Evolutionary conservation across 305 asterid genomes (phyloP).

Genomic region (Fraxinus greggii): DNA sequence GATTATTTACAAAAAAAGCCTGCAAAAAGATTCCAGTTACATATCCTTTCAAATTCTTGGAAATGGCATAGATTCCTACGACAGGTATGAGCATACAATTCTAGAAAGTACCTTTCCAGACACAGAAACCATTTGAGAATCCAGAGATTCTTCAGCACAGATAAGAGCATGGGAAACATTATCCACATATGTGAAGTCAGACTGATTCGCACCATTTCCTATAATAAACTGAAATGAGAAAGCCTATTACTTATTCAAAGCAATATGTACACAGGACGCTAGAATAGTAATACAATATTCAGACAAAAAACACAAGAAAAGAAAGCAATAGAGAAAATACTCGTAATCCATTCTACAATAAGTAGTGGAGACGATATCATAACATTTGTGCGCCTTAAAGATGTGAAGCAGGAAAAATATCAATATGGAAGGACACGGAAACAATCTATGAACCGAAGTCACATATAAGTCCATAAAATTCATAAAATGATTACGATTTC

Average conservation of each 20-base stretch:
- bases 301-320: conserved; percentile 15
- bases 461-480: conserved; percentile 18
- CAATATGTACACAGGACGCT: conserved; percentile 25
- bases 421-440: conserved; percentile 13
- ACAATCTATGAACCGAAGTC: conserved; percentile 16
- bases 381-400: background rate
- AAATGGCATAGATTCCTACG: conserved; percentile 11
- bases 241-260: conserved; percentile 75
- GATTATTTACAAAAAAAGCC: conserved; percentile 78
- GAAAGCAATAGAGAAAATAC: conserved; percentile 6
- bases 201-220: conserved; percentile 66
- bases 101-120: conserved; percentile 67
- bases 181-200: conserved; percentile 84
- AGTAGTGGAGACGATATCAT: background rate
- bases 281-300: conserved; percentile 25
- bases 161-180: conserved; percentile 87
- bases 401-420: conserved; percentile 5
- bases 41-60: conserved; percentile 22
- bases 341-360: conserved; percentile 13
- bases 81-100: conserved; percentile 25
- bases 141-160: conserved; percentile 79
- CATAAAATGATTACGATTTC: conserved; percentile 13
- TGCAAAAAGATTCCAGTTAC: conserved; percentile 33
- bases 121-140: conserved; percentile 49
- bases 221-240: conserved; percentile 97